Evolutionary conservation across 345 rosid species (phyloP), one percentile per base, ranked within the genome.

Genomic region (Heritiera littoralis): DNA sequence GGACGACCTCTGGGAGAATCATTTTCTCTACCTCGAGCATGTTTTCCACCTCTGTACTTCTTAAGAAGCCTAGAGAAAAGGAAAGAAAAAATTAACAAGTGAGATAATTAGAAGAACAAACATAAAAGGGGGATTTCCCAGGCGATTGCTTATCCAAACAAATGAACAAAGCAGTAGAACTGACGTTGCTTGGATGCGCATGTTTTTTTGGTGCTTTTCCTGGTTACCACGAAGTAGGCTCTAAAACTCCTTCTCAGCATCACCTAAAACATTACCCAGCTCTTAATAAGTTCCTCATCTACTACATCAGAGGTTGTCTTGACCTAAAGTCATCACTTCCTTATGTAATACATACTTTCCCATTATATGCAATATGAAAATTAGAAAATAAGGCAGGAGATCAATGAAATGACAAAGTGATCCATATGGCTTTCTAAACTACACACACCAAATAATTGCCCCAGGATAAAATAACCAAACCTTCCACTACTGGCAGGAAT

Each of bases 201-300:
- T 89, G 85, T 14, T 80, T 54, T 79, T 94, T n/a, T 86, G 78
- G 76, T 78, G 84, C 78, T 79, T 80, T 11, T 87, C 97, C 83
- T 89, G 90, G 87, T 84, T 80, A 35, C 85, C 91, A 5, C 92
- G 92, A 13, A 92, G 83, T 58, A 76, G 85, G 74, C 80, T 78
- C 98, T 98, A 96, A 76, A 94, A 96, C 56, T 94, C 97, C 82
- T 78, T 87, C 81, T 96, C 99, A 8, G 94, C 90, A 40, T 92
- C 92, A 72, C 99, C 99, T 96, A 81, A 80, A 13, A 15, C 23
- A 68, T 63, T 28, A 14, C 32, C n/a, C 28, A 10, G 55, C 46
- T 17, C 18, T 17, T 49, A 46, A 49, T 76, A 20, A 76, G 58
- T 48, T 46, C n/a, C n/a, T n/a, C 6, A 13, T 23, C 10, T 14